phyloP scores from a whole-genome alignment of 371 early-diverging fungal genomes.

The Batrachochytrium dendrobatidis region DNA sequence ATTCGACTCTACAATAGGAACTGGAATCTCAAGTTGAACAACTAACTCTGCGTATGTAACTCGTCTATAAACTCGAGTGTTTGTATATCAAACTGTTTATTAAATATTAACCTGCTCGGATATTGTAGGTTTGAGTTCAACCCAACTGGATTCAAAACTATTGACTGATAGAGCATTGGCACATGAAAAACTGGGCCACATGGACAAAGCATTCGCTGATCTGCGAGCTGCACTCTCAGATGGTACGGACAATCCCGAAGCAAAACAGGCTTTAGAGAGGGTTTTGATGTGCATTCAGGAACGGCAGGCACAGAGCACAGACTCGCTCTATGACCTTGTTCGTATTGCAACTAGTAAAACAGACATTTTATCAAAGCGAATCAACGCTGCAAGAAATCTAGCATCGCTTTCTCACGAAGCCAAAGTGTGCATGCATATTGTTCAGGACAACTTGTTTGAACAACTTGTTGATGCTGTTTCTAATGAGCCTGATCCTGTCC shows the following conservation, averaged over 20 bases:
- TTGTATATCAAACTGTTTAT: background rate
- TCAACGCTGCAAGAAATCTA: conserved; percentile 27
- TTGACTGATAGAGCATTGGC: conserved; percentile 27
- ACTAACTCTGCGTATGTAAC: background rate
- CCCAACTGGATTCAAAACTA: background rate
- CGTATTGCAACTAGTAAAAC: background rate
- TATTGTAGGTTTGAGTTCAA: background rate
- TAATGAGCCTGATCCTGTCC: background rate
- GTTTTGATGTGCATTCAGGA: conserved; percentile 14
- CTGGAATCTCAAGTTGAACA: background rate
- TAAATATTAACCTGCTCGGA: background rate
- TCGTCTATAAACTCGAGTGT: background rate
- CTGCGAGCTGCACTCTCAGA: conserved; percentile 30
- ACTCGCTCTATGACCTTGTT: conserved; percentile 14
- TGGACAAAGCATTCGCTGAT: conserved; percentile 34
- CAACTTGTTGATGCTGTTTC: conserved; percentile 10
- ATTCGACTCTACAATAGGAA: background rate
- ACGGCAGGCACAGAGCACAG: conserved; percentile 20
- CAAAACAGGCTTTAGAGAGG: conserved; percentile 22
- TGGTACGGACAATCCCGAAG: conserved; percentile 29
- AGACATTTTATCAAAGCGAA: conserved; percentile 2
- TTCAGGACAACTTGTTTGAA: conserved; percentile 6
- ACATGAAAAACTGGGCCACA: conserved; percentile 23
- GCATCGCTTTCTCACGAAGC: conserved; percentile 33
- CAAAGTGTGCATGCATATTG: conserved; percentile 9